Evolutionary conservation across 2,329 filamentous ascomycete genomes (phyloP), one percentile per base, ranked within the genome.

Genomic region (Thielaviopsis euricoi): DNA sequence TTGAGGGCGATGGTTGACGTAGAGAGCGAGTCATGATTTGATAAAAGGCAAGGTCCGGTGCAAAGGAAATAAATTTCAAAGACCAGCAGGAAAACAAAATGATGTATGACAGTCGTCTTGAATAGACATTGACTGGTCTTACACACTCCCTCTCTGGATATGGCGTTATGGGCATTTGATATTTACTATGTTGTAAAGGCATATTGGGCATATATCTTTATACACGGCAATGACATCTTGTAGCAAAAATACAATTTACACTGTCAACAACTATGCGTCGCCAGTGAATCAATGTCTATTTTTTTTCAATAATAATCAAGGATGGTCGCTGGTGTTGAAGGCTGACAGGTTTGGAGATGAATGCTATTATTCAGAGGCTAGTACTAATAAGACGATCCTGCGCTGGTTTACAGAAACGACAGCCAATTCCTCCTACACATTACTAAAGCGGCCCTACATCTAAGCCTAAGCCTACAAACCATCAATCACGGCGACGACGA

Each of bases 131-230:
- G 4, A 19, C 43, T 48, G n/a, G 53, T 21, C 49, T 29, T 53
- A 33, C 51, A 48, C 33, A 40, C 22, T 49, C 40, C 53, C 50
- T 49, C 40, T 49, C 50, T 55, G 54, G 49, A 52, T 57, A 53
- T 49, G 55, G 55, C 55, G 55, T 60, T 58, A 55, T 58, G 55
- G 59, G 55, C 55, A 60, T 60, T 58, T 58, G 59, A 60, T 60
- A 57, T 60, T 60, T 54, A 48, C 43, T 48, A 58, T 58, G 52
- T 60, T 58, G 58, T 60, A 57, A 52, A 60, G 59, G 55, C 53
- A 55, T 58, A 55, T 56, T 48, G 55, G 51, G 59, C 56, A 60
- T 58, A 55, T 58, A 58, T 48, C 43, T 48, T 48, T 48, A 48
- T 56, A 60, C 52, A 48, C 40, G 56, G 54, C 49, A 53, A 60